Evolutionary conservation across 495 filamentous ascomycete species (phyloP).

Genomic region (Daldinia caldariorum): DNA sequence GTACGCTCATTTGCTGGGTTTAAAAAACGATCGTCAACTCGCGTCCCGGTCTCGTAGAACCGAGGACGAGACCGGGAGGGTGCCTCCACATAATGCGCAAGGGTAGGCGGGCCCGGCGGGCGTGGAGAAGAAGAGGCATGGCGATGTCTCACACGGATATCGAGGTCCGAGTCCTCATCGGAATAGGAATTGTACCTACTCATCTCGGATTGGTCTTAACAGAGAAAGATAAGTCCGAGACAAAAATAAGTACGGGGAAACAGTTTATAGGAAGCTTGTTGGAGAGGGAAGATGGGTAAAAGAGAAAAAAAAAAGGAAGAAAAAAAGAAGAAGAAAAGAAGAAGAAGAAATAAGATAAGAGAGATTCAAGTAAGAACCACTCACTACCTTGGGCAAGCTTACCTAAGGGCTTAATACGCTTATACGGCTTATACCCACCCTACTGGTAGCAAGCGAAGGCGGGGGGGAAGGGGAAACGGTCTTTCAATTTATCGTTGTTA

Average conservation of each 20-base stretch:
- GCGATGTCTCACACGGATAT: slow-evolving; percentile 56
- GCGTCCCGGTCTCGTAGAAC: slow-evolving; percentile 46
- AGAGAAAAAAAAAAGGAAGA: too few relatives aligned
- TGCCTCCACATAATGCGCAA: slow-evolving; percentile 55
- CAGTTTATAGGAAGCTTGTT: not conserved
- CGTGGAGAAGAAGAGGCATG: slow-evolving; percentile 48
- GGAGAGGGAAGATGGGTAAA: not conserved
- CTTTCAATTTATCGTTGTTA: slow-evolving; percentile 11
- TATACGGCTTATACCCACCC: slow-evolving; percentile 1
- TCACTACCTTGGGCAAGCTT: not conserved
- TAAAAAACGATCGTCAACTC: slow-evolving; percentile 44
- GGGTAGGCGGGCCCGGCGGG: slow-evolving; percentile 41
- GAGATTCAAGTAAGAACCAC: not conserved
- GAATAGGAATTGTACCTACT: slow-evolving; percentile 63
- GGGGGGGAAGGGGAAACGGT: slow-evolving; percentile 6
- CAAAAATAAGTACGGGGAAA: not conserved
- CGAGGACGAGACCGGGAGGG: slow-evolving; percentile 47
- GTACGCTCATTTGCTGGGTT: slow-evolving; percentile 49
- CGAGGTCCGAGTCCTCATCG: slow-evolving; percentile 55
- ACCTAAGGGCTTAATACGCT: not conserved
- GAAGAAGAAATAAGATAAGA: not conserved
- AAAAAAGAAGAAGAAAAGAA: not conserved
- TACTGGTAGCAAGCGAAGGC: not conserved
- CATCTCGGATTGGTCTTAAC: slow-evolving; percentile 33
- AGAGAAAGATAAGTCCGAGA: not conserved